These are phyloP conservation scores for Chytriomyces hyalinus DNA, from an alignment of 192 early-diverging fungal genomes.

Conservation along the genomic window DNA sequence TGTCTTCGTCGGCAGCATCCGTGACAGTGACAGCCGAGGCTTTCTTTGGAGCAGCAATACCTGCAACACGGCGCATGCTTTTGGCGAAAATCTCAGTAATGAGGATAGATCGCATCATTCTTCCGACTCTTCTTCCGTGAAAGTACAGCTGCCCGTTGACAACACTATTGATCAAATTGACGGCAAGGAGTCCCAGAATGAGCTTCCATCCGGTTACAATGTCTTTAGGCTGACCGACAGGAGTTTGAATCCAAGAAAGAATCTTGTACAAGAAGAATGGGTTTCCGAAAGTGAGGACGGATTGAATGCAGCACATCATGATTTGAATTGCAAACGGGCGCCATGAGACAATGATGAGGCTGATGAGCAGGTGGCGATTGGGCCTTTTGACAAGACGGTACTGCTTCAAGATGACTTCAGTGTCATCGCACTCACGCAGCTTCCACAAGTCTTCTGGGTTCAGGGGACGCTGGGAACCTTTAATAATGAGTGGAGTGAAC, in stretches of 20 bases:
- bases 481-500: slow-evolving; percentile 63
- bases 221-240: neutral
- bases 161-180: slow-evolving; percentile 34
- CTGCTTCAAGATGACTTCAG: slow-evolving; percentile 40
- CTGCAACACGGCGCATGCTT: slow-evolving; percentile 40
- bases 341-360: slow-evolving; percentile 27
- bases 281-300: slow-evolving; percentile 37
- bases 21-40: slow-evolving; percentile 13
- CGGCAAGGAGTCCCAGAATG: slow-evolving; percentile 44
- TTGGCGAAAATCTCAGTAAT: slow-evolving; percentile 55
- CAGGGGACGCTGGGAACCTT: slow-evolving; percentile 59
- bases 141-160: slow-evolving; percentile 54
- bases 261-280: slow-evolving; percentile 52
- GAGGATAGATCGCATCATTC: slow-evolving; percentile 43
- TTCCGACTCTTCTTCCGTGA: slow-evolving; percentile 45
- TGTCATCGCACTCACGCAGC: slow-evolving; percentile 55
- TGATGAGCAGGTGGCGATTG: slow-evolving; percentile 28
- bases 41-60: slow-evolving; percentile 23
- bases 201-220: slow-evolving; percentile 24
- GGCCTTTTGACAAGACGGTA: slow-evolving; percentile 25
- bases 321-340: slow-evolving; percentile 26
- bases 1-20: neutral
- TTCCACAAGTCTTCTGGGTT: slow-evolving; percentile 64
- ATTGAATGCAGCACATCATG: slow-evolving; percentile 6
- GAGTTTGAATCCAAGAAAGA: slow-evolving; percentile 39